Evolutionary conservation across 495 filamentous ascomycete genomes (phyloP), one percentile per base, ranked within the genome.

Genomic region (Darksidea phi): DNA sequence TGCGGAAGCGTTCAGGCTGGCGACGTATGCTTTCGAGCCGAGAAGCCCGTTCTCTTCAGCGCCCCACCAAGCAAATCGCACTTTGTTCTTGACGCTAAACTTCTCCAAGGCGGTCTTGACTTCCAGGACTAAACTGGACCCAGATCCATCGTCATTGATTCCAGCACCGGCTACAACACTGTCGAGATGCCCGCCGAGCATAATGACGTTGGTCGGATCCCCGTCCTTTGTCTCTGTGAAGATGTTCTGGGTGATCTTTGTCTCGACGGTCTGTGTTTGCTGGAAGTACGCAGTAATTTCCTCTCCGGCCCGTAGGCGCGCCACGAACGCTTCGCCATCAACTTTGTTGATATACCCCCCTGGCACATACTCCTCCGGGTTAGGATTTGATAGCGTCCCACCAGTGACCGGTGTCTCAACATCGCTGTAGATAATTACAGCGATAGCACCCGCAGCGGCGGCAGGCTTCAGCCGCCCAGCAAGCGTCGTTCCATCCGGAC

Each of bases 1-100:
- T 38, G 83, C 81, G n/a, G 73, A 75, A 1, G 73, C 50, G 21
- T 73, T 64, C 54, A 81, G 76, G 24, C 70, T 70, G 24, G 77
- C 71, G 60, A 87, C 77, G 70, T 86, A 89, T 68, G 77, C 74
- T 23, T 78, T 75, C 23, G 82, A 80, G 41, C 87, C 87, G 17
- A 88, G 69, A 20, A 88, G 78, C 48, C 84, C 85, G 49, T 78
- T 79, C 68, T 86, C 82, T 73, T 89, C 86, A 5, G 80, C 87
- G 17, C 83, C 79, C 82, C 84, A 89, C 77, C 82, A 90, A 53
- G 71, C 76, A 70, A 90, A 88, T 51, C 86, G 83, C 20, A 90
- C 81, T 32, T 83, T 80, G 71, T 88, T 85, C 54, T 79, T 85
- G 65, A 82, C 76, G 34, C 63, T 70, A 76, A 77, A 88, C 41